Percentiles rank a stretch among this genome's conserved stretches.
Evolutionary conservation across 106 monocot genomes (phyloP).

Genomic region (Triglochin maritima): DNA sequence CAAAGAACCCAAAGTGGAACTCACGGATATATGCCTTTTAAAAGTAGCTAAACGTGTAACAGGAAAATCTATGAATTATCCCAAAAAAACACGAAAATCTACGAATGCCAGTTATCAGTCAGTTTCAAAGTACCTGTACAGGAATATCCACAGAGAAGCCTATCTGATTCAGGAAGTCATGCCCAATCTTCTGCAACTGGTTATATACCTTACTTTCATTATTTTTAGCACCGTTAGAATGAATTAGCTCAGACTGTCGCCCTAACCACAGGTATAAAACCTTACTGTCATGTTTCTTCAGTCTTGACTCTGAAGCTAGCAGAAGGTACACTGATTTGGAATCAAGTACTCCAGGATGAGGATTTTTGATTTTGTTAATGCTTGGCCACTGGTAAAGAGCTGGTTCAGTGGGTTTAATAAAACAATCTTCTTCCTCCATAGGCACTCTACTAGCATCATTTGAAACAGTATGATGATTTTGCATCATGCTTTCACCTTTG

Average conservation of each 20-base stretch:
- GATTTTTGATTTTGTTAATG: constrained; percentile 32
- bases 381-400: constrained; percentile 41
- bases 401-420: constrained; percentile 7
- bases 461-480: constrained; percentile 7
- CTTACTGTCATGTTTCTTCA: constrained; percentile 3
- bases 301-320: constrained; percentile 31
- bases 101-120: not conserved
- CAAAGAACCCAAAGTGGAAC: not conserved
- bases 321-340: constrained; percentile 44
- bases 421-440: constrained; percentile 2
- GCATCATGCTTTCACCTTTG: constrained; percentile 9
- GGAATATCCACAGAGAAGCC: constrained; percentile 27
- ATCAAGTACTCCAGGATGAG: constrained; percentile 38
- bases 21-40: too few relatives aligned
- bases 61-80: too few relatives aligned
- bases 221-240: not conserved
- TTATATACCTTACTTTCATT: constrained; percentile 2
- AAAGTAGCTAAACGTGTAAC: too few relatives aligned
- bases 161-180: constrained; percentile 35
- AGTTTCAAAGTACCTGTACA: constrained; percentile 35
- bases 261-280: constrained; percentile 54
- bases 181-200: constrained; percentile 14
- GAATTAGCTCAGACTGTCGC: constrained; percentile 3
- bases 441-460: constrained; percentile 2
- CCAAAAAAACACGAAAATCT: not conserved